A percentile compares a stretch with the other conserved stretches of the same genome.
Conservation (phyloP, 805 yeast species). For the Wickerhamiella azyma region DNA sequence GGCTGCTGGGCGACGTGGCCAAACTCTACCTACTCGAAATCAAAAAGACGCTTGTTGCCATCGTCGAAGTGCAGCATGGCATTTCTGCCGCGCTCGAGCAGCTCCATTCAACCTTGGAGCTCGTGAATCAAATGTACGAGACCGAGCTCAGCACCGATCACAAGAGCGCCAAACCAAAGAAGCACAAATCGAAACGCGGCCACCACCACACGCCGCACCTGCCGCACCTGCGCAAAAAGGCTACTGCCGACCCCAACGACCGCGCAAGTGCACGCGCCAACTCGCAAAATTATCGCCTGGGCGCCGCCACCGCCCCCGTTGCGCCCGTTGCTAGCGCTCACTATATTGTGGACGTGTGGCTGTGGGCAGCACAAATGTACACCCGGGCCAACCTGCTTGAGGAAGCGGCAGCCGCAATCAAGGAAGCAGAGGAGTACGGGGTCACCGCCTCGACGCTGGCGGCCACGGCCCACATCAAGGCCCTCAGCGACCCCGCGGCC, state of each 20-base stretch:
- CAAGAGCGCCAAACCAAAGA: no score
- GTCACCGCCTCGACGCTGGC: conserved; percentile 30
- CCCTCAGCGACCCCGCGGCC: conserved; percentile 8
- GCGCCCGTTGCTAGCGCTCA: conserved; percentile 30
- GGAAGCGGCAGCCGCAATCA: conserved; percentile 59
- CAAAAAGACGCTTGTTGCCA: conserved; percentile 59
- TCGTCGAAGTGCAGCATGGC: conserved; percentile 52
- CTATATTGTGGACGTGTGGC: conserved; percentile 39
- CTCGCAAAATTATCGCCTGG: not conserved
- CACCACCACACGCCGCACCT: not conserved
- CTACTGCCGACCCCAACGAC: conserved; percentile 6
- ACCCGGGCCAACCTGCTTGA: conserved; percentile 36
- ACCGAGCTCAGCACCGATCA: not conserved
- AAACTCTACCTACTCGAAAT: conserved; percentile 44
- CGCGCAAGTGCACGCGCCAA: not conserved
- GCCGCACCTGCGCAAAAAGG: conserved; percentile 6
- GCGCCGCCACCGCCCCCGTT: conserved; percentile 11
- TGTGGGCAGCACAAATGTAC: conserved; percentile 57
- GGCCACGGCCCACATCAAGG: conserved; percentile 6
- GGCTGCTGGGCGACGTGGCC: conserved; percentile 21
- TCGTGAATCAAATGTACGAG: conserved; percentile 25
- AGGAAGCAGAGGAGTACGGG: conserved; percentile 47
- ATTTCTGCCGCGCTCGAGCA: conserved; percentile 44
- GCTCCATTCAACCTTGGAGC: conserved; percentile 50
- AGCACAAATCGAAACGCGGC: no score